phyloP scores from a whole-genome alignment of 2,329 filamentous ascomycete genomes.

The Cladosporium sphaerospermum region DNA sequence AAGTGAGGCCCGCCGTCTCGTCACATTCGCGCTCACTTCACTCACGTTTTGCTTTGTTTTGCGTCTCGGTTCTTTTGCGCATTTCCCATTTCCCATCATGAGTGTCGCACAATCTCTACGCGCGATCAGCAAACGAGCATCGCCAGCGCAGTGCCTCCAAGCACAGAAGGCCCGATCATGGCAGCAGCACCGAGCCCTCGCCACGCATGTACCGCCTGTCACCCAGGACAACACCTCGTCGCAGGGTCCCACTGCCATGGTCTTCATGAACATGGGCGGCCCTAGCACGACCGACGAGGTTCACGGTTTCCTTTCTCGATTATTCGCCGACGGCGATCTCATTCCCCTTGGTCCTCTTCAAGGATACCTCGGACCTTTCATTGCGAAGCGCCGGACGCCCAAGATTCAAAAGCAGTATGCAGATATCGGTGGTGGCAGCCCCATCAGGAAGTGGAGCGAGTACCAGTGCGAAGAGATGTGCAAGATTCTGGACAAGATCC shows the following conservation, averaged over 20 bases:
- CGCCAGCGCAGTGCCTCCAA: conserved; percentile 23
- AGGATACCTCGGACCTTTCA: conserved; percentile 80
- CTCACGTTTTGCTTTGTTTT: not conserved
- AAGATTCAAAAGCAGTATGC: conserved; percentile 97
- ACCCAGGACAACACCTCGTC: conserved; percentile 66
- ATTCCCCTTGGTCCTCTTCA: conserved; percentile 94
- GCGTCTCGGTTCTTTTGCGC: not conserved
- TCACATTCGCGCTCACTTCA: not conserved
- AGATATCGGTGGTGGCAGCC: conserved; percentile 93
- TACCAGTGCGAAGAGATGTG: conserved; percentile 93
- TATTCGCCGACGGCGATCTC: conserved; percentile 91
- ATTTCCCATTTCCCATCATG: conserved; percentile 16
- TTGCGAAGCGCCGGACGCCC: conserved; percentile 79
- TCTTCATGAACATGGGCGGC: conserved; percentile 98
- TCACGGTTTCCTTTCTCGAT: conserved; percentile 76
- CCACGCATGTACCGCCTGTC: conserved; percentile 66
- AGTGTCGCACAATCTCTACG: conserved; percentile 23
- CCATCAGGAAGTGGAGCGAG: conserved; percentile 97
- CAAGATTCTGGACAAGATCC: conserved; percentile 90
- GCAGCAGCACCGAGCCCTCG: conserved; percentile 32
- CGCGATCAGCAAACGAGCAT: conserved; percentile 25
- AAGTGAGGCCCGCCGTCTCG: not conserved
- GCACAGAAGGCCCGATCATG: conserved; percentile 23
- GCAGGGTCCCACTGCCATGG: conserved; percentile 89
- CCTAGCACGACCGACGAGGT: conserved; percentile 86